Evolutionary conservation across 352 stramenopile genomes (phyloP).

Genomic region (Pythium monospermum): DNA sequence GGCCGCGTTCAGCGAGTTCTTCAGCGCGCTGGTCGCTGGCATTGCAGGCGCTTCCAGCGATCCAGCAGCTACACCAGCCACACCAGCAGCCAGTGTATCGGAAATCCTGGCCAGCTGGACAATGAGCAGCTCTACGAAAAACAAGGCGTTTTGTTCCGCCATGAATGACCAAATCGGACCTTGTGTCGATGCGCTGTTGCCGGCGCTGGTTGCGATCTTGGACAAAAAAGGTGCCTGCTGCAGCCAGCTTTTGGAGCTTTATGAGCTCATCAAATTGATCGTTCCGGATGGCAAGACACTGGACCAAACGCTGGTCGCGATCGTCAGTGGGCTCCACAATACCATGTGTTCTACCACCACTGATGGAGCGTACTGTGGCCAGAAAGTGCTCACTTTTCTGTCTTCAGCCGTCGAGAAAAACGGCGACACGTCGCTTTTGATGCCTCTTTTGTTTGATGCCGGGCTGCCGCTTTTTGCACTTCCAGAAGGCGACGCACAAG

Average conservation of each 20-base stretch:
- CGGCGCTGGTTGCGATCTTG: constrained; percentile 33
- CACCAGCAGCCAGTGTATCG: constrained; percentile 17
- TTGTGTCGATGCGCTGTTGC: constrained; percentile 40
- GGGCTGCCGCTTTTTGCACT: constrained; percentile 47
- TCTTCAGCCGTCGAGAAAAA: constrained; percentile 21
- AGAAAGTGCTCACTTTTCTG: constrained; percentile 38
- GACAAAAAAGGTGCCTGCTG: constrained; percentile 49
- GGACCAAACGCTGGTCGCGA: constrained; percentile 31
- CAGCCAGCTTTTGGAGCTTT: constrained; percentile 33
- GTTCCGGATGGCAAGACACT: constrained; percentile 39
- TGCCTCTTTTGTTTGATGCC: constrained; percentile 34
- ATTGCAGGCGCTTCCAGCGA: constrained; percentile 17
- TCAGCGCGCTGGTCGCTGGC: constrained; percentile 32
- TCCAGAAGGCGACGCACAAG: constrained; percentile 25
- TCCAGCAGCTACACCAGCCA: constrained; percentile 9
- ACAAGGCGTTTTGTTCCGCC: constrained; percentile 42
- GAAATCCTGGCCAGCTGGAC: constrained; percentile 33
- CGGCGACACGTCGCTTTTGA: constrained; percentile 34
- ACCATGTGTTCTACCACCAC: constrained; percentile 44
- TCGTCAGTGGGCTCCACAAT: constrained; percentile 52
- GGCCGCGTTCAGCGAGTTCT: constrained; percentile 35
- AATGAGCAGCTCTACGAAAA: constrained; percentile 32
- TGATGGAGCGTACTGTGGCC: constrained; percentile 28
- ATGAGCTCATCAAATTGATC: constrained; percentile 43
- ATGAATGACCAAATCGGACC: constrained; percentile 50